Base-by-base conservation (phyloP, 192 early-diverging fungal genomes). In the Phlyctochytrium arcticum region DNA sequence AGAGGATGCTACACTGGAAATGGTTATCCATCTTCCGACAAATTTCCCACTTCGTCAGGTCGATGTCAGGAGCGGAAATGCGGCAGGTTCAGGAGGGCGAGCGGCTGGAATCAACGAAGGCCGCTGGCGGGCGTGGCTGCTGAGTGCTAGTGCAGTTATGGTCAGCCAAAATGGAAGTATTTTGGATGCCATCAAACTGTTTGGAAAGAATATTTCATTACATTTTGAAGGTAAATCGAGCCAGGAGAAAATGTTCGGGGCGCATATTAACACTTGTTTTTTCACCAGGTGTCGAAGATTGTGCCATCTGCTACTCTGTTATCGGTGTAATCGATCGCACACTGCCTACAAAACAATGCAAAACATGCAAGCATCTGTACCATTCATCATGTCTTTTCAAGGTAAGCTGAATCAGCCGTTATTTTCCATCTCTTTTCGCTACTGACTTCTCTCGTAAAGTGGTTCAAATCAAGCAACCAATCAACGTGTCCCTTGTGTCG, bases 301-400 rank as follows among this genome's bases (percentile, higher is more conserved):
- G 96, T 67, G 86, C 90, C 2, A 98, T 99, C 67, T 98, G 95
- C 77, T 99, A 98, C 69, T 96, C 93, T 24, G 88, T 97, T 47
- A 91, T 99, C 17, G 90, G 92, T 34, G 81, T 91, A 3, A 77
- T 90, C 55, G 95, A 97, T 73, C 80, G 88, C 53, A 85, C 87
- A 15, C 68, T 97, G 51, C 97, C 97, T 6, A 88, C 72, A 53
- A 94, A 94, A 74, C 85, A 86, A 44, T 99, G 97, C 76, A 75
- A 79, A 37, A 96, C 93, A 0, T 99, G 97, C 72, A 96, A 97
- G 70, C 87, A 99, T 70, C 82, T 85, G 58, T 99, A 95, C 85
- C 97, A 99, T 57, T 82, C 87, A 8, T 84, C 90, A 39, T 99
- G 97, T 72, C 71, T 98, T 57, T 96, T 88, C 79, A 98, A 95